These are phyloP conservation scores for Megacollybia marginata DNA, from an alignment of 768 basidiomycete species.

Conservation along the genomic window DNA sequence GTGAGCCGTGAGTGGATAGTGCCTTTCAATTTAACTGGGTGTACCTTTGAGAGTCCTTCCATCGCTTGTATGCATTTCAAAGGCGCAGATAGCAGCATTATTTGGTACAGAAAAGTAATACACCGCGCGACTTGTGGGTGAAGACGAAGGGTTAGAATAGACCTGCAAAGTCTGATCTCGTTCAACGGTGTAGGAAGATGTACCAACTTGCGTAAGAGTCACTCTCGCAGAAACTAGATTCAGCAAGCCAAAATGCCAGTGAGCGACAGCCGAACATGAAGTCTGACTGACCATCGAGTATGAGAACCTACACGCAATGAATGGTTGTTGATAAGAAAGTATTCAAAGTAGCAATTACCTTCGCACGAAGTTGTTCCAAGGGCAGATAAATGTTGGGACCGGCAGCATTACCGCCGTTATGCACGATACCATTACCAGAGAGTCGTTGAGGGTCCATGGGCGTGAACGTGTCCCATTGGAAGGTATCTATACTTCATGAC, in stretches of 20 bases:
- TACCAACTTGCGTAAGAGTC: not conserved
- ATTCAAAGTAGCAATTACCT: slow-evolving; percentile 30
- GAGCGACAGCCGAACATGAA: not conserved
- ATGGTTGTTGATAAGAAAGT: too few relatives aligned
- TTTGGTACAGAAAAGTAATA: slow-evolving; percentile 58
- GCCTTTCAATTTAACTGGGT: too few relatives aligned
- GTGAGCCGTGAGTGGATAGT: too few relatives aligned
- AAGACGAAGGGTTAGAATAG: slow-evolving; percentile 29
- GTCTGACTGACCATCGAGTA: not conserved
- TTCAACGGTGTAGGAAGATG: not conserved
- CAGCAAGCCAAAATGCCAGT: not conserved
- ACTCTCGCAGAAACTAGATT: not conserved
- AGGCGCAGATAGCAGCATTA: slow-evolving; percentile 45
- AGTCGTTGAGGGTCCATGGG: too few relatives aligned
- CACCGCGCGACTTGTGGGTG: slow-evolving; percentile 35
- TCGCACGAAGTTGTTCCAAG: slow-evolving; percentile 33
- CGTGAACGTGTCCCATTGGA: too few relatives aligned
- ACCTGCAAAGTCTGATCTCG: slow-evolving; percentile 17
- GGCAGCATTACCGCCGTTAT: slow-evolving; percentile 3
- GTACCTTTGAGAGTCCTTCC: slow-evolving; percentile 15
- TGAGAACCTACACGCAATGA: slow-evolving; percentile 17
- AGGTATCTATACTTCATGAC: too few relatives aligned
- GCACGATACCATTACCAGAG: slow-evolving; percentile 4
- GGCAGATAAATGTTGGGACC: slow-evolving; percentile 18
- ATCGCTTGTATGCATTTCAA: slow-evolving; percentile 39